Base-by-base conservation (phyloP, 176 grass and related monocot genomes). In the Pharus latifolius region DNA sequence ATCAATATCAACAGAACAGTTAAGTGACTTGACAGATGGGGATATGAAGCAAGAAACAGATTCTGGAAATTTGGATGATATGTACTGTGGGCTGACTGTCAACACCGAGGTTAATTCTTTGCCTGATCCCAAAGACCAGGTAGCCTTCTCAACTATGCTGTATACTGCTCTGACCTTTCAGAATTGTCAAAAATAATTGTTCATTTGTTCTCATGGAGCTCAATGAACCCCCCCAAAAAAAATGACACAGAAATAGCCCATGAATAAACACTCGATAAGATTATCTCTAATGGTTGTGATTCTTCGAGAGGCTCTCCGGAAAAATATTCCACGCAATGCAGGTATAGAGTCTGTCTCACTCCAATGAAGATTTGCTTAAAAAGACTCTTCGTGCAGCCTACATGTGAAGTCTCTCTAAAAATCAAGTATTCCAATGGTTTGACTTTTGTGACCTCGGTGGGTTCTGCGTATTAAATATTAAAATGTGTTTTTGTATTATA, bases 51-150 rank as follows among this genome's bases (percentile, higher is more conserved):
- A 82, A 66, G 83, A 91, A 58, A 63, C 67, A 4, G 71, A 66
- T 81, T 83, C 75, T 52, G 59, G 62, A 66, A 72, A 56, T 63
- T 65, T 57, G 58, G 73, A 80, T 88, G 64, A 87, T 66, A 65
- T 88, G 63, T 82, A 88, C 78, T 37, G 65, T 84, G 79, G 80
- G 19, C 17, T 94, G 18, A 75, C 82, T 50, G 50, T 91, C 40
- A 92, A 86, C 69, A 50, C 82, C 51, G 90, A 94, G 41, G 45
- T 94, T 48, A 78, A 88, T 73, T 94, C 84, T 60, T 78, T 94
- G 42, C 79, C 95, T 86, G 95, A 99, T 88, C 87, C 88, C n/a
- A 72, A 91, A 88, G 95, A 94, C 60, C 87, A 91, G 84, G 95
- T 99, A 84, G 49, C 59, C 37, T 69, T 87, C 23, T 75, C 38